A percentile compares a stretch with the other conserved stretches of the same genome.
These are phyloP conservation scores for Dorcoceras hygrometricum DNA, from an alignment of 257 asterid species.

Conservation along the genomic window DNA sequence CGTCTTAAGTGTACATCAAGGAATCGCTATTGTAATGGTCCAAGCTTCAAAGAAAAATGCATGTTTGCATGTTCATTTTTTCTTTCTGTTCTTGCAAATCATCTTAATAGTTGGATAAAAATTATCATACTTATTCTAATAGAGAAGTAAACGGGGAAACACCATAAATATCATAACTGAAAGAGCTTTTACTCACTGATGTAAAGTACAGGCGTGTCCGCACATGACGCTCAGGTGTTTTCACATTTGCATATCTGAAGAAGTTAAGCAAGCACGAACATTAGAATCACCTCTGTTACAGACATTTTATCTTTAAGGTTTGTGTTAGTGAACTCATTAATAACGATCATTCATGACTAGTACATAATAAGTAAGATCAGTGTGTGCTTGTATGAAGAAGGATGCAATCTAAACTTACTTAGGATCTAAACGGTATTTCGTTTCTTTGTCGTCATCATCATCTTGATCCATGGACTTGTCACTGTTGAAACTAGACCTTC, in stretches of 20 bases:
- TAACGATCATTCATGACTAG: neutral
- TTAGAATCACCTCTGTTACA: conserved; percentile 14
- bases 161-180: neutral
- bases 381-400: neutral
- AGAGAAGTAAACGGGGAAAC: neutral
- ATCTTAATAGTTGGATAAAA: neutral
- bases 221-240: conserved; percentile 88
- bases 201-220: conserved; percentile 91
- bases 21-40: neutral
- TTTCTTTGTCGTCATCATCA: conserved; percentile 89
- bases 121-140: neutral
- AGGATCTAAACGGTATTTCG: conserved; percentile 89
- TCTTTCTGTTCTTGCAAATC: too few relatives aligned
- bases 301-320: conserved; percentile 10
- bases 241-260: conserved; percentile 80
- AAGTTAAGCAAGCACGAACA: conserved; percentile 17
- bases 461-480: conserved; percentile 82
- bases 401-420: conserved; percentile 39
- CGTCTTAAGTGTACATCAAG: too few relatives aligned
- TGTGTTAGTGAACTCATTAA: conserved; percentile 2
- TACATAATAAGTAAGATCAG: neutral
- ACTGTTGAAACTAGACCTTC: conserved; percentile 80
- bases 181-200: conserved; percentile 56
- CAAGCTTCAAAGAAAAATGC: neutral
- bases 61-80: neutral